Conservation (phyloP, 345 rosid species). For the Physaria fendleri region DNA sequence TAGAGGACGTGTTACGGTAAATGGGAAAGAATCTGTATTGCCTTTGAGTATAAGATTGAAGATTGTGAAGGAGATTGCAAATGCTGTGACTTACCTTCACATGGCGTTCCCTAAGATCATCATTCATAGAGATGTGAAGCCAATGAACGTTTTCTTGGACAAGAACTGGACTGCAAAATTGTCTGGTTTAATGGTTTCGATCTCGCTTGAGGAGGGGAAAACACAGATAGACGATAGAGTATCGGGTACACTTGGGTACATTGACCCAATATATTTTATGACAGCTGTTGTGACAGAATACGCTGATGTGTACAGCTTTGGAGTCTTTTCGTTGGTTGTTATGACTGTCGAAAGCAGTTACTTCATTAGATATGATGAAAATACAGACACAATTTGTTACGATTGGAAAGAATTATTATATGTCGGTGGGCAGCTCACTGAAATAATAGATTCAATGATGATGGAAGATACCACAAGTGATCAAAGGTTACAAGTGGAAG, state of each 20-base stretch:
- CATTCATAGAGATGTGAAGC: background rate
- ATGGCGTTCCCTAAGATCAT: background rate
- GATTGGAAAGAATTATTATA: too few relatives aligned
- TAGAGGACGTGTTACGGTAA: background rate
- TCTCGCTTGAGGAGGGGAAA: background rate
- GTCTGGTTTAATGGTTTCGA: background rate
- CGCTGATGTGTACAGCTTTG: constrained; percentile 13
- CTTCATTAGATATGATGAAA: background rate
- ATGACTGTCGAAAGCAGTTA: background rate
- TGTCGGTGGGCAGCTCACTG: too few relatives aligned
- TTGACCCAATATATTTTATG: background rate
- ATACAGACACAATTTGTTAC: too few relatives aligned
- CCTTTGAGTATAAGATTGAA: background rate
- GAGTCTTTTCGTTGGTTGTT: constrained; percentile 3
- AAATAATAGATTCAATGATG: background rate
- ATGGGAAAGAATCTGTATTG: background rate
- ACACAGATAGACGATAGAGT: background rate
- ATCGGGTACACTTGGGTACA: background rate
- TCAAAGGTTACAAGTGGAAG: background rate
- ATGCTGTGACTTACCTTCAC: constrained; percentile 13
- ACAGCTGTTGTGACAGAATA: constrained; percentile 2
- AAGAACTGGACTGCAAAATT: background rate
- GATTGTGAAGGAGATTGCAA: constrained; percentile 1
- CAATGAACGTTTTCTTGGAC: background rate
- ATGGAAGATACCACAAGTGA: background rate